Percentiles rank a stretch among this genome's conserved stretches.
phyloP scores from a whole-genome alignment of 768 basidiomycete species.

The Boletus huronensis region DNA sequence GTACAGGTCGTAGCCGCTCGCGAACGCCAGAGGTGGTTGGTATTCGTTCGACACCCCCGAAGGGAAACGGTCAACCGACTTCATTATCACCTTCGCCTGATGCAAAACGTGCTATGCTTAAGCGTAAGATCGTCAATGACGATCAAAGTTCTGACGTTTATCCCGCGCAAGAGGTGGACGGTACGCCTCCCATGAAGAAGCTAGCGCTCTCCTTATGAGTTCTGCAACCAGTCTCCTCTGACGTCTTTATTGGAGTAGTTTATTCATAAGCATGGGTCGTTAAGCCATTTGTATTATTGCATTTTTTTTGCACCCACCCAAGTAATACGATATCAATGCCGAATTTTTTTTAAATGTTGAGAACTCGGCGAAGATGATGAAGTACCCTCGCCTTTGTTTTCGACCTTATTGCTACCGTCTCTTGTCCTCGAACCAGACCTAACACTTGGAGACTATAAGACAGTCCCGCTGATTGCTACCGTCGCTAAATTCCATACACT shows the following conservation, averaged over 20 bases:
- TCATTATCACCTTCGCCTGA: slow-evolving; percentile 52
- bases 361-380: background rate
- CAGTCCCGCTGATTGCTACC: background rate
- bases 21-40: slow-evolving; percentile 63
- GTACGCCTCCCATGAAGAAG: slow-evolving; percentile 68
- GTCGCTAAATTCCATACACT: background rate
- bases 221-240: slow-evolving; percentile 6
- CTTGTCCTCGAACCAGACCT: too few species aligned
- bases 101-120: slow-evolving; percentile 53
- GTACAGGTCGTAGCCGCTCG: slow-evolving; percentile 64
- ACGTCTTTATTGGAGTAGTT: slow-evolving; percentile 34
- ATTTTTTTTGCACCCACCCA: slow-evolving; percentile 13
- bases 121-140: slow-evolving; percentile 71
- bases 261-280: slow-evolving; percentile 26
- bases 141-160: slow-evolving; percentile 35
- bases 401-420: background rate
- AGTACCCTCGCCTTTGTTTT: background rate
- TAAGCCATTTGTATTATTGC: slow-evolving; percentile 27
- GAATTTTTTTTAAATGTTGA: background rate
- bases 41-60: slow-evolving; percentile 39
- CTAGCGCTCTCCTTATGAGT: slow-evolving; percentile 44
- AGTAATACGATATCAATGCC: slow-evolving; percentile 15
- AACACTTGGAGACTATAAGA: background rate
- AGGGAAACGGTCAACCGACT: slow-evolving; percentile 28
- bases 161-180: slow-evolving; percentile 36